Evolutionary conservation across 1,284 basidiomycete species (phyloP).

Genomic region (Pseudozyma pruni): DNA sequence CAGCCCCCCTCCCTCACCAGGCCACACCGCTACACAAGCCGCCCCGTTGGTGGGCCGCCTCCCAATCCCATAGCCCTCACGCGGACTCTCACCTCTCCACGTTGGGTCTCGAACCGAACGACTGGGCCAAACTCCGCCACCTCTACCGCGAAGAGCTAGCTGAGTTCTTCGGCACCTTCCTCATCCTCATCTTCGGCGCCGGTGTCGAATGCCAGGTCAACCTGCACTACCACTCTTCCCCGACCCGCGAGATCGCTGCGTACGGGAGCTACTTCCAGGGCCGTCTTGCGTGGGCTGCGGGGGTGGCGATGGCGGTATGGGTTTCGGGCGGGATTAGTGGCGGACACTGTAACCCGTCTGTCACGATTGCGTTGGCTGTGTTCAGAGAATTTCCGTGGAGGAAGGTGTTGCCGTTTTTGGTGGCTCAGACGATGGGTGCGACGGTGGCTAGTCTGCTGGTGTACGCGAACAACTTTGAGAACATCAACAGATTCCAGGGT

Average conservation of each 20-base stretch:
- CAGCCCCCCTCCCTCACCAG: constrained; percentile 30
- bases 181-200: constrained; percentile 61
- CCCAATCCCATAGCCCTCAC: background rate
- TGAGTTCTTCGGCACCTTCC: constrained; percentile 57
- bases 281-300: constrained; percentile 58
- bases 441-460: constrained; percentile 76
- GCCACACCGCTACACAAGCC: constrained; percentile 43
- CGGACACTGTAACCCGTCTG: constrained; percentile 53
- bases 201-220: constrained; percentile 63
- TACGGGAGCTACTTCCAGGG: constrained; percentile 50
- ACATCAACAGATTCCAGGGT: constrained; percentile 78
- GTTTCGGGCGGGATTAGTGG: constrained; percentile 55
- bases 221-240: constrained; percentile 39
- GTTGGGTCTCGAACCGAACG: constrained; percentile 35
- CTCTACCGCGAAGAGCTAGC: constrained; percentile 53
- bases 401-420: constrained; percentile 79
- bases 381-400: constrained; percentile 80
- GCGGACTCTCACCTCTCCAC: too few species aligned
- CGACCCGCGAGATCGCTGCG: constrained; percentile 18
- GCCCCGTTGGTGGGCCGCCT: constrained; percentile 27
- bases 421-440: constrained; percentile 78
- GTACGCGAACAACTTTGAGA: constrained; percentile 81
- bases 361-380: constrained; percentile 76
- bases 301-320: constrained; percentile 58
- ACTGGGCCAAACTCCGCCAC: constrained; percentile 40